These are phyloP conservation scores for Clathrus columnatus DNA, from an alignment of 768 basidiomycete genomes.

Conservation along the genomic window DNA sequence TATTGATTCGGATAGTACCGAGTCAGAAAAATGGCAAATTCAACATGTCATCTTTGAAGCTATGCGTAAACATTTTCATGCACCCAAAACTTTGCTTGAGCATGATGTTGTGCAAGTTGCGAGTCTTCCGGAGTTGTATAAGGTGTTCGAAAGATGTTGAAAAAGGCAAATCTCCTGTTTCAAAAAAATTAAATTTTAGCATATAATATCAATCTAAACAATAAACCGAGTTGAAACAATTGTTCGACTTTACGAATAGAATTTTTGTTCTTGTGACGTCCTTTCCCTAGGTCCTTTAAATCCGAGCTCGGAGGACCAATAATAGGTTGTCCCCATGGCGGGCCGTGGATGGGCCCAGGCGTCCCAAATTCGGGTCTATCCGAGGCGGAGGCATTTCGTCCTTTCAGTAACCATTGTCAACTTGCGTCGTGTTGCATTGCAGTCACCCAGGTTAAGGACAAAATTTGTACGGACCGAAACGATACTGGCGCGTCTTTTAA, in stretches of 20 bases:
- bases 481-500: neutral
- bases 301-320: neutral
- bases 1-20: constrained; percentile 32
- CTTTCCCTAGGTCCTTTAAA: too few relatives aligned
- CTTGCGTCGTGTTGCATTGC: neutral
- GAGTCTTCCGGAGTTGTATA: constrained; percentile 83
- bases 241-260: neutral
- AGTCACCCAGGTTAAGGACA: neutral
- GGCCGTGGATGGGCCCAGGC: neutral
- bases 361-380: neutral
- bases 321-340: neutral
- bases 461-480: neutral
- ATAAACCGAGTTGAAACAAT: neutral
- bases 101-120: constrained; percentile 81
- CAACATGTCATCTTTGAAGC: constrained; percentile 88
- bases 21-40: constrained; percentile 74
- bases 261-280: neutral
- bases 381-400: neutral
- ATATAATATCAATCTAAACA: neutral
- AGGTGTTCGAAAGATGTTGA: constrained; percentile 89
- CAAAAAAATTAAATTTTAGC: neutral
- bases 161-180: neutral
- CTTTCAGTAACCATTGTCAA: neutral
- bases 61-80: constrained; percentile 64
- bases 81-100: constrained; percentile 59